A percentile compares a stretch with the other conserved stretches of the same genome.
Conservation (phyloP, 2,329 filamentous ascomycete species). For the Colletotrichum orbiculare region DNA sequence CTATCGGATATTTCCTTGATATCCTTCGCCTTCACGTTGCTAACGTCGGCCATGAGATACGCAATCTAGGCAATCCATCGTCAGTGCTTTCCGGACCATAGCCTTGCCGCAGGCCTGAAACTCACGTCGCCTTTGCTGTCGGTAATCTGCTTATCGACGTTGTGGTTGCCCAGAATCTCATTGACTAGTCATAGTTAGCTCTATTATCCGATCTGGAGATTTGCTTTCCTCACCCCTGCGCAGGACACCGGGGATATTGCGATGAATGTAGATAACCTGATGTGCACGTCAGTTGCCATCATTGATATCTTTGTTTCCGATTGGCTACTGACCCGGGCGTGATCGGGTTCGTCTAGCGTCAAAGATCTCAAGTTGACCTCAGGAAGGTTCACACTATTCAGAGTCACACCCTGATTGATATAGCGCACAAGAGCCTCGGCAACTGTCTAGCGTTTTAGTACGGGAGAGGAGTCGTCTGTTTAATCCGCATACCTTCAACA, state of each 20-base stretch:
- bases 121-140: constrained; percentile 90
- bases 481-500: constrained; percentile 71
- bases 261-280: constrained; percentile 92
- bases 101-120: neutral
- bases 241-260: constrained; percentile 95
- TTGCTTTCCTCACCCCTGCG: constrained; percentile 70
- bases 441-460: constrained; percentile 59
- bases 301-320: neutral
- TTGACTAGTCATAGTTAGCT: constrained; percentile 71
- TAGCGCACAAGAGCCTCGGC: constrained; percentile 89
- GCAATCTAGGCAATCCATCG: constrained; percentile 67
- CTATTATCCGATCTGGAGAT: neutral
- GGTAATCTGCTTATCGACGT: constrained; percentile 98
- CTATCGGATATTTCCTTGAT: constrained; percentile 88
- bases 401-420: constrained; percentile 92
- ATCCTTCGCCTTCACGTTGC: constrained; percentile 81
- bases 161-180: constrained; percentile 92
- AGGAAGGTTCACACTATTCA: constrained; percentile 96
- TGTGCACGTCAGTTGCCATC: constrained; percentile 31
- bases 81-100: constrained; percentile 36
- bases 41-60: constrained; percentile 98
- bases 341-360: constrained; percentile 88
- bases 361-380: constrained; percentile 91
- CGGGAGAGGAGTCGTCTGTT: neutral
- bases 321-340: constrained; percentile 74